Conservation (phyloP, 2,329 filamentous ascomycete species). For the Aspergillus phoenicis region DNA sequence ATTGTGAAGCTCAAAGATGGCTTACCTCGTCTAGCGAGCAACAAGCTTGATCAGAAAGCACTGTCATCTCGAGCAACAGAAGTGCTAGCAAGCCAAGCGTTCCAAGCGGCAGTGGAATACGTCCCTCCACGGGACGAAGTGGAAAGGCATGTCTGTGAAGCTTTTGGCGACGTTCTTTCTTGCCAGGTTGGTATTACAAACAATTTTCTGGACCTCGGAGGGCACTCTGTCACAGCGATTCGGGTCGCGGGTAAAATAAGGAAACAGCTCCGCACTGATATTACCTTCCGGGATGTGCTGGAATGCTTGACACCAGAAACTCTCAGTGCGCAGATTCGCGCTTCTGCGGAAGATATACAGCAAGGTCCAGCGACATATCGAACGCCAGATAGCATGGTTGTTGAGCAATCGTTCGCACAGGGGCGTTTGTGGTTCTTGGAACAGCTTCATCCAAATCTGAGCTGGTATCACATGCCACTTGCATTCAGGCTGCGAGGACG, state of each 20-base stretch:
- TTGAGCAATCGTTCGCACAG: conserved; percentile 11
- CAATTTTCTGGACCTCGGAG: conserved; percentile 3
- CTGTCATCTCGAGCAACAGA: neutral
- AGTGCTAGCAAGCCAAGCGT: neutral
- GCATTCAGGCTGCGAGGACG: neutral
- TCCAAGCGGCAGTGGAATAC: neutral
- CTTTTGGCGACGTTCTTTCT: neutral
- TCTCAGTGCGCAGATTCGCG: neutral
- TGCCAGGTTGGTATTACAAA: neutral
- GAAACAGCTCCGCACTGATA: neutral
- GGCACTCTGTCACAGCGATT: conserved; percentile 3
- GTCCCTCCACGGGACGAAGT: neutral
- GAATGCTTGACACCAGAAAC: neutral
- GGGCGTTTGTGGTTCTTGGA: conserved; percentile 10
- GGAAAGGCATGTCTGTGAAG: neutral
- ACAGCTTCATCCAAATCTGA: neutral
- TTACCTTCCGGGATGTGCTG: conserved; percentile 2
- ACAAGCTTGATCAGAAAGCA: conserved; percentile 1
- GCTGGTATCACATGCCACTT: conserved; percentile 4
- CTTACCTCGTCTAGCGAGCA: neutral
- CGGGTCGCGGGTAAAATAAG: neutral
- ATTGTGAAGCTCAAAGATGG: neutral
- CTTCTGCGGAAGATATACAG: neutral
- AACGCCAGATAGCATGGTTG: neutral
- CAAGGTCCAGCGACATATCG: neutral